phyloP scores from a whole-genome alignment of 805 yeast species.

The Monosporozyma yasuniensis region DNA sequence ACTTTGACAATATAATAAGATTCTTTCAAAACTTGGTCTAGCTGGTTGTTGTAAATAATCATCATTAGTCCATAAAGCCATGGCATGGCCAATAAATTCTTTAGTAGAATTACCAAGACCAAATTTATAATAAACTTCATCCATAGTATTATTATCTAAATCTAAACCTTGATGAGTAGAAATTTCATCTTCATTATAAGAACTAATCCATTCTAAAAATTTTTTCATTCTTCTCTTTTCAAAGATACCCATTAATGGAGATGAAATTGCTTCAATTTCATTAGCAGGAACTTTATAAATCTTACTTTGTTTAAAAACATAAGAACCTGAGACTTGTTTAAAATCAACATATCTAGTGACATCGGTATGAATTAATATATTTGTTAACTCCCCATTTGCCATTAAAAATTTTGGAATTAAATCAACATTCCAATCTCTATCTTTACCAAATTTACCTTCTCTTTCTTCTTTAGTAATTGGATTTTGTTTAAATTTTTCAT shows the following conservation, averaged over 20 bases:
- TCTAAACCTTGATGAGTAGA: constrained; percentile 81
- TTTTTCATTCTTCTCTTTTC: constrained; percentile 93
- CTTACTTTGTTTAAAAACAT: constrained; percentile 77
- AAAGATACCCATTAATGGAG: constrained; percentile 90
- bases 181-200: constrained; percentile 67
- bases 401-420: constrained; percentile 92
- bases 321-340: constrained; percentile 93
- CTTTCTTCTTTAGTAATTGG: constrained; percentile 57
- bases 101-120: constrained; percentile 89
- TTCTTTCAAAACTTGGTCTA: constrained; percentile 81
- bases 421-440: constrained; percentile 97
- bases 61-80: constrained; percentile 95
- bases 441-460: constrained; percentile 70
- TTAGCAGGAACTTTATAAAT: constrained; percentile 93
- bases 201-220: constrained; percentile 80
- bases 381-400: constrained; percentile 97
- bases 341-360: constrained; percentile 94
- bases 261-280: constrained; percentile 81
- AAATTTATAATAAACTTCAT: constrained; percentile 77
- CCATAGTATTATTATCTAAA: constrained; percentile 83
- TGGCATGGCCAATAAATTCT: constrained; percentile 96
- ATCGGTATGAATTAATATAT: constrained; percentile 88
- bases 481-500: constrained; percentile 78
- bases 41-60: constrained; percentile 84
- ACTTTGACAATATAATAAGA: constrained; percentile 75